A percentile compares a stretch with the other conserved stretches of the same genome.
phyloP scores from a whole-genome alignment of 1,139 yeast genomes.

The Martiniozyma asiatica region DNA sequence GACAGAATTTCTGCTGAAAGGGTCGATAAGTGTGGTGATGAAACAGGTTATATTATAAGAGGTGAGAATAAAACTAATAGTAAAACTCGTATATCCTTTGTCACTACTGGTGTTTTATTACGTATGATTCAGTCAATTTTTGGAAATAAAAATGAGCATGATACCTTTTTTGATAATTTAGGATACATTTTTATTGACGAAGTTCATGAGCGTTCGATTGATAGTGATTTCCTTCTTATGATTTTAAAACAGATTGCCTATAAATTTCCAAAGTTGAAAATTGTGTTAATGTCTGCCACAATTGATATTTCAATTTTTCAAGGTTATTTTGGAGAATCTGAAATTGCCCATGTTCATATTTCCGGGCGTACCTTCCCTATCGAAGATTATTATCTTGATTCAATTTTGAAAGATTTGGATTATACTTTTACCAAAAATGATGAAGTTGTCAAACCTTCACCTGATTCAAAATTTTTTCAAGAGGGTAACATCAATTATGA shows the following conservation, averaged over 20 bases:
- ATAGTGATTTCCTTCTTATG: slow-evolving; percentile 75
- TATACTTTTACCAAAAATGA: slow-evolving; percentile 31
- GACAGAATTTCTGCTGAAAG: slow-evolving; percentile 87
- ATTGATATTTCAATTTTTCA: slow-evolving; percentile 63
- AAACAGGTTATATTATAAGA: slow-evolving; percentile 81
- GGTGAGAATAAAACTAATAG: slow-evolving; percentile 66
- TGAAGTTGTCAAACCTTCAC: slow-evolving; percentile 37
- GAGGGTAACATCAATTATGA: slow-evolving; percentile 65
- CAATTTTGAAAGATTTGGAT: slow-evolving; percentile 41
- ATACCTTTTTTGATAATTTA: slow-evolving; percentile 38
- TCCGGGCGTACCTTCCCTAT: slow-evolving; percentile 94
- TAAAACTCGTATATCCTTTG: slow-evolving; percentile 64
- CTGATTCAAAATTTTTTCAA: slow-evolving; percentile 53
- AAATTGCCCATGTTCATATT: slow-evolving; percentile 54
- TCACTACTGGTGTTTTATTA: slow-evolving; percentile 85
- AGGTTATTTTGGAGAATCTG: slow-evolving; percentile 39
- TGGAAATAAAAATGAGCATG: slow-evolving; percentile 9
- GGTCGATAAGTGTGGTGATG: slow-evolving; percentile 52
- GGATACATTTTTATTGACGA: slow-evolving; percentile 80
- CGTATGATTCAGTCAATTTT: slow-evolving; percentile 61
- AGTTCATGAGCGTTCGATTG: slow-evolving; percentile 91
- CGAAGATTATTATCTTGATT: slow-evolving; percentile 58
- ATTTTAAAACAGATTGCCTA: slow-evolving; percentile 50
- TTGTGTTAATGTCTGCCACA: slow-evolving; percentile 91
- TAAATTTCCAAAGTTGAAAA: slow-evolving; percentile 42